Percentiles rank a stretch among this genome's conserved stretches.
phyloP scores from a whole-genome alignment of 257 asterid genomes.

The Solanum rostratum region DNA sequence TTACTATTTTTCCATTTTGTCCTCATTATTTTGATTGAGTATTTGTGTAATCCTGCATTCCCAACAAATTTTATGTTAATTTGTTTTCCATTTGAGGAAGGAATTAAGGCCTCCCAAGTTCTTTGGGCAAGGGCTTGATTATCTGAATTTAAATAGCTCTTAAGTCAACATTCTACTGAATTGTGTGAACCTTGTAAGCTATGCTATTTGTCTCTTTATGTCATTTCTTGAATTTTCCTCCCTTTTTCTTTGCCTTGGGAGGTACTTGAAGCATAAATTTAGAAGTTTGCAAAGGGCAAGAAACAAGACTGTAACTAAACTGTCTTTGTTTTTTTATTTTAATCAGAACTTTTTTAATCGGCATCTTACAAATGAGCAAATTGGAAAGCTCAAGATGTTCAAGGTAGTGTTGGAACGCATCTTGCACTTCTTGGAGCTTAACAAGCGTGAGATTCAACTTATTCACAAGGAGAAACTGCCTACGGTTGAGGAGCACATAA shows the following conservation, averaged over 20 bases:
- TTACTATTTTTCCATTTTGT: too few relatives aligned
- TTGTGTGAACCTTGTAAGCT: not conserved
- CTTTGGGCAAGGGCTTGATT: not conserved
- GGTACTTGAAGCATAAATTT: not conserved
- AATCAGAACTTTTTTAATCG: conserved; percentile 67
- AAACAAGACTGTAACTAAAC: not conserved
- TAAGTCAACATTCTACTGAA: not conserved
- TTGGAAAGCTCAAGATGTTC: conserved; percentile 51
- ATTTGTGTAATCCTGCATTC: too few relatives aligned
- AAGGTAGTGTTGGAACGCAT: conserved; percentile 66
- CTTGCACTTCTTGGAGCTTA: conserved; percentile 37
- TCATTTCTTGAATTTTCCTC: not conserved
- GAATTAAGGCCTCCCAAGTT: not conserved
- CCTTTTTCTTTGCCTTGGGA: not conserved
- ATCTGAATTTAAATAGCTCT: not conserved
- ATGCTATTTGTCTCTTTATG: not conserved
- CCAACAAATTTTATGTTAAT: not conserved
- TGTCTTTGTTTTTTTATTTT: conserved; percentile 1
- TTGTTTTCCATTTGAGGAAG: not conserved
- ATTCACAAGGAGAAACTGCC: conserved; percentile 46
- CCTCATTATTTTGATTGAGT: too few relatives aligned
- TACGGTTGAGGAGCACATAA: conserved; percentile 30
- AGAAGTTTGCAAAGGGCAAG: not conserved
- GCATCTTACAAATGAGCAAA: conserved; percentile 50
- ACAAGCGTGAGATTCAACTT: conserved; percentile 40